Conservation (phyloP, 805 yeast genomes). For the Lipomyces mesembrius region DNA sequence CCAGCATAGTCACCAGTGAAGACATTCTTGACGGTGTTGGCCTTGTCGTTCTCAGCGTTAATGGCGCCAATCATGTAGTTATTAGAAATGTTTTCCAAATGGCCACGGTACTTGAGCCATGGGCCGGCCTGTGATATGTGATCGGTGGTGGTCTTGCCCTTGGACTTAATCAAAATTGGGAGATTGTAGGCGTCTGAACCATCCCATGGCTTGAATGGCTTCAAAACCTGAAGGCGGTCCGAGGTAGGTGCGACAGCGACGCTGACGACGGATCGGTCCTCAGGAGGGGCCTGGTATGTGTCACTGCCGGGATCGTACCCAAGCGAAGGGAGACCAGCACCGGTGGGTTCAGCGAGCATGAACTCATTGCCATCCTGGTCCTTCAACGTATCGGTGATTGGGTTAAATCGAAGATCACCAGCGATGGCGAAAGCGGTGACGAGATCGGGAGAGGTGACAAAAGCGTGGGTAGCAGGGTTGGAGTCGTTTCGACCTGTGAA, state of each 20-base stretch:
- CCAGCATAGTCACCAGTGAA: constrained; percentile 61
- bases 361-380: constrained; percentile 70
- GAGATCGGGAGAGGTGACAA: constrained; percentile 97
- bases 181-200: constrained; percentile 76
- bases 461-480: constrained; percentile 95
- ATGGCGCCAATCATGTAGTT: constrained; percentile 97
- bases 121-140: constrained; percentile 99
- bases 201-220: constrained; percentile 85
- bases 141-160: constrained; percentile 98
- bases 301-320: constrained; percentile 62
- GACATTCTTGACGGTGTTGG: constrained; percentile 84
- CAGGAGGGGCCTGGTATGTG: constrained; percentile 66
- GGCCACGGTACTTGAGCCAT: constrained; percentile 98
- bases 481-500: constrained; percentile 98
- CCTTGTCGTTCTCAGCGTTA: constrained; percentile 95
- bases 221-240: constrained; percentile 87
- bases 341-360: constrained; percentile 74
- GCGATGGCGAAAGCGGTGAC: constrained; percentile 97
- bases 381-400: constrained; percentile 80
- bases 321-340: constrained; percentile 70
- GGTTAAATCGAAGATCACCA: constrained; percentile 91
- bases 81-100: constrained; percentile 90
- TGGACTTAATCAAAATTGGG: constrained; percentile 82
- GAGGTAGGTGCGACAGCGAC: constrained; percentile 84
- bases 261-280: constrained; percentile 61